phyloP scores from a whole-genome alignment of 805 yeast species.

The Naumovozyma castellii region DNA sequence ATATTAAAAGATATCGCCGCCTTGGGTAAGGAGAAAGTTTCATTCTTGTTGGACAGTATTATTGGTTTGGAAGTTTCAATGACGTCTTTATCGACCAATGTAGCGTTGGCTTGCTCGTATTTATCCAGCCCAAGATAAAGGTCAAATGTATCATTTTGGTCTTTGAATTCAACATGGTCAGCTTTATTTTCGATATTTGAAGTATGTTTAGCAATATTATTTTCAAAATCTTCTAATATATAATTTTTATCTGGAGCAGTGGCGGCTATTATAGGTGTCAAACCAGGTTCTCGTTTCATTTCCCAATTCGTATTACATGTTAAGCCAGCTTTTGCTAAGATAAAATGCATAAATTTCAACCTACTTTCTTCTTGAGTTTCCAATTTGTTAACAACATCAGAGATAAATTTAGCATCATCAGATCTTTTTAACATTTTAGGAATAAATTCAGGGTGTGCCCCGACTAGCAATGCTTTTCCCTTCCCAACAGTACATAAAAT shows the following conservation, averaged over 20 bases:
- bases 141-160: slow-evolving; percentile 18
- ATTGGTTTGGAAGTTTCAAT: slow-evolving; percentile 49
- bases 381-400: slow-evolving; percentile 34
- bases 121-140: slow-evolving; percentile 16
- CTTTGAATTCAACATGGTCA: slow-evolving; percentile 37
- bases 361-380: slow-evolving; percentile 39
- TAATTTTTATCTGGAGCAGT: slow-evolving; percentile 8
- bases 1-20: slow-evolving; percentile 55
- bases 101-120: slow-evolving; percentile 8
- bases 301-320: slow-evolving; percentile 48
- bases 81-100: slow-evolving; percentile 37
- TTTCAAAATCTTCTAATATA: slow-evolving; percentile 9
- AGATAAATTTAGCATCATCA: slow-evolving; percentile 25
- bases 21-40: slow-evolving; percentile 36
- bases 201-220: slow-evolving; percentile 6
- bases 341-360: slow-evolving; percentile 43
- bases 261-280: slow-evolving; percentile 57
- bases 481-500: slow-evolving; percentile 53
- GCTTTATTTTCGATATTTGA: slow-evolving; percentile 30
- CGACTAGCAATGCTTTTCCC: slow-evolving; percentile 70
- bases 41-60: slow-evolving; percentile 31
- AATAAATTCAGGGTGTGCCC: slow-evolving; percentile 84
- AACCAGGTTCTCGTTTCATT: slow-evolving; percentile 44
- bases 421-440: slow-evolving; percentile 40
- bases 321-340: slow-evolving; percentile 54